Evolutionary conservation across 1,284 basidiomycete genomes (phyloP).

Genomic region (Puccinia triticina): DNA sequence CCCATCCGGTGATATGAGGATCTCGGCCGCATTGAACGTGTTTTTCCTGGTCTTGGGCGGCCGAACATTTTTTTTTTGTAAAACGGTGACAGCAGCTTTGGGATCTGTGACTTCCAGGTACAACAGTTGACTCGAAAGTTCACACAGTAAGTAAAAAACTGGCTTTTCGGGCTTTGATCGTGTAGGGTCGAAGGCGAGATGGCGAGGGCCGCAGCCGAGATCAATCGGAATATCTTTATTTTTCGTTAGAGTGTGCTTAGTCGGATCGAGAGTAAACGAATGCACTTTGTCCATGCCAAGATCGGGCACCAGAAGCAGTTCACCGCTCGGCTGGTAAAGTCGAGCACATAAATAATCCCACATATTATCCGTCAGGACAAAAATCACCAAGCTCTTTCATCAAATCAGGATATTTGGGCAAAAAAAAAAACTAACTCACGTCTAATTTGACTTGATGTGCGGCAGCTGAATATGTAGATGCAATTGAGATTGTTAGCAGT

Average conservation of each 20-base stretch:
- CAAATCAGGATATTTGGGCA: not conserved
- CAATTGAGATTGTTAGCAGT: not conserved
- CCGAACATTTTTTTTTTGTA: not conserved
- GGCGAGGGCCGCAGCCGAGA: constrained; percentile 38
- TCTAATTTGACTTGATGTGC: constrained; percentile 42
- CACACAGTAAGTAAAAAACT: constrained; percentile 34
- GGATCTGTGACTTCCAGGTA: constrained; percentile 4
- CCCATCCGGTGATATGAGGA: constrained; percentile 29
- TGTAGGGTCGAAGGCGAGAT: constrained; percentile 21
- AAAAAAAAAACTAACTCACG: constrained; percentile 11
- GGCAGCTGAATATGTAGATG: constrained; percentile 8
- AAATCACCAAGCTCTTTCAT: not conserved
- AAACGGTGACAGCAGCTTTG: not conserved
- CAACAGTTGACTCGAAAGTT: constrained; percentile 37
- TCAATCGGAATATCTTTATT: constrained; percentile 10
- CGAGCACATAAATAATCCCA: not conserved
- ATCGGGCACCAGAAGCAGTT: constrained; percentile 34
- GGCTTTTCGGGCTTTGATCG: not conserved
- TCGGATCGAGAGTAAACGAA: constrained; percentile 11
- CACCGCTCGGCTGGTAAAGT: constrained; percentile 17
- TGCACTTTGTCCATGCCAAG: constrained; percentile 37
- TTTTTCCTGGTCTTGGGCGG: constrained; percentile 17
- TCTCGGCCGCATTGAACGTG: constrained; percentile 44
- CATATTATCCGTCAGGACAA: not conserved
- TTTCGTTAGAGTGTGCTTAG: not conserved